Evolutionary conservation across 1,284 basidiomycete species (phyloP).

Genomic region (Melampsora larici-populina): DNA sequence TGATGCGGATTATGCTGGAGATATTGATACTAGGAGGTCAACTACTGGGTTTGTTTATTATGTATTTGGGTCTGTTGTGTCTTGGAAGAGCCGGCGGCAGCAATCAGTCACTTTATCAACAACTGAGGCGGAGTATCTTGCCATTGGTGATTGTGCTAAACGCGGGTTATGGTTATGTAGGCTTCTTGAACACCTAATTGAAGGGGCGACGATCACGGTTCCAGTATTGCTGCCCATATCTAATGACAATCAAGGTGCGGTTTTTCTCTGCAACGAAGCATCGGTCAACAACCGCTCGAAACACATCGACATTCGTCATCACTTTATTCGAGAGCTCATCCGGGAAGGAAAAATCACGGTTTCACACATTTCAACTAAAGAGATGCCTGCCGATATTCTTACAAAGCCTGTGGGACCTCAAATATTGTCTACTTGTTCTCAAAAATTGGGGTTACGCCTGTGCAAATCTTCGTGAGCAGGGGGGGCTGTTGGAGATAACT

Average conservation of each 20-base stretch:
- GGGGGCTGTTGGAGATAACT: no score
- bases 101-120: no score
- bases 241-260: not conserved
- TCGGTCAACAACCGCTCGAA: no score
- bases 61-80: not conserved
- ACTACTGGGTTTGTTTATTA: not conserved
- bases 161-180: not conserved
- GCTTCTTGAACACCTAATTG: not conserved
- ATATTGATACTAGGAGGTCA: not conserved
- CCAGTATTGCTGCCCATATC: not conserved
- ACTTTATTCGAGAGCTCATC: no score
- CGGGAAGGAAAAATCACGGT: not conserved
- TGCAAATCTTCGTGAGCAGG: no score
- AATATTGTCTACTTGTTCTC: no score
- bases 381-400: not conserved
- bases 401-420: not conserved
- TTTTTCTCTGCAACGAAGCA: no score
- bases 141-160: not conserved
- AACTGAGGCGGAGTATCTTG: no score
- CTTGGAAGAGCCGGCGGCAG: no score
- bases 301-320: no score
- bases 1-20: not conserved
- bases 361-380: not conserved
- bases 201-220: not conserved
- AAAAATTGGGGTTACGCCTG: no score